Conservation (phyloP, 495 filamentous ascomycete genomes). For the Aspergillus egyptiacus region DNA sequence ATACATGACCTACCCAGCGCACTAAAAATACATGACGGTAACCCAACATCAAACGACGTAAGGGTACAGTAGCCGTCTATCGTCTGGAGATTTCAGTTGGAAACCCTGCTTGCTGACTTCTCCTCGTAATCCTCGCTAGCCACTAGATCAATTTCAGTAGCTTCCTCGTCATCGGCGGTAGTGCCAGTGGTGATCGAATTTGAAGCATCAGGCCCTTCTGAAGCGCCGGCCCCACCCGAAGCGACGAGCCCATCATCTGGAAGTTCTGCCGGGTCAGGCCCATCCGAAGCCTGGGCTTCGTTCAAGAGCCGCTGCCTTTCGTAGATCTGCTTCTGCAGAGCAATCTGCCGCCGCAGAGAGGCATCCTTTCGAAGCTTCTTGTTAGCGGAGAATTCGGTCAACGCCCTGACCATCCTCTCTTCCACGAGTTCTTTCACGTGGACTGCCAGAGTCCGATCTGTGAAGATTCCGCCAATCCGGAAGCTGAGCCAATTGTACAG, state of each 20-base stretch:
- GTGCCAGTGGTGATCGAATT: too few relatives aligned
- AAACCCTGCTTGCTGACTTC: neutral
- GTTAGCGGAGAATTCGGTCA: conserved; percentile 52
- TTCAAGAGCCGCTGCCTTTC: conserved; percentile 24
- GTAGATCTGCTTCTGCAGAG: conserved; percentile 34
- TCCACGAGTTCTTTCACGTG: conserved; percentile 79
- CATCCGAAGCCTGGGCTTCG: conserved; percentile 13
- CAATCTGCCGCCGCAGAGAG: conserved; percentile 38
- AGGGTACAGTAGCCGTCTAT: neutral
- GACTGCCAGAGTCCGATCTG: conserved; percentile 65
- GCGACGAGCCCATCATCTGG: conserved; percentile 12
- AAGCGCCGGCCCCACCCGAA: conserved; percentile 4
- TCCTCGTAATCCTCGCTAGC: neutral
- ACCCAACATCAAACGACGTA: neutral
- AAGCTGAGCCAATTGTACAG: conserved; percentile 83
- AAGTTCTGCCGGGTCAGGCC: too few relatives aligned
- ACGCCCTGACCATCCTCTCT: conserved; percentile 61
- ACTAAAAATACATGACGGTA: neutral
- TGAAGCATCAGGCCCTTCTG: neutral
- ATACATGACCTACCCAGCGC: neutral
- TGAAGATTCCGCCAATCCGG: conserved; percentile 70
- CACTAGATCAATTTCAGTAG: neutral
- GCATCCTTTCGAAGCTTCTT: conserved; percentile 40
- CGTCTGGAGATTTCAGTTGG: neutral
- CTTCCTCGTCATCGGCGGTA: neutral